Percentiles rank a stretch among this genome's conserved stretches.
Evolutionary conservation across 2,329 filamentous ascomycete species (phyloP).

Genomic region (Alternaria ethzedia): DNA sequence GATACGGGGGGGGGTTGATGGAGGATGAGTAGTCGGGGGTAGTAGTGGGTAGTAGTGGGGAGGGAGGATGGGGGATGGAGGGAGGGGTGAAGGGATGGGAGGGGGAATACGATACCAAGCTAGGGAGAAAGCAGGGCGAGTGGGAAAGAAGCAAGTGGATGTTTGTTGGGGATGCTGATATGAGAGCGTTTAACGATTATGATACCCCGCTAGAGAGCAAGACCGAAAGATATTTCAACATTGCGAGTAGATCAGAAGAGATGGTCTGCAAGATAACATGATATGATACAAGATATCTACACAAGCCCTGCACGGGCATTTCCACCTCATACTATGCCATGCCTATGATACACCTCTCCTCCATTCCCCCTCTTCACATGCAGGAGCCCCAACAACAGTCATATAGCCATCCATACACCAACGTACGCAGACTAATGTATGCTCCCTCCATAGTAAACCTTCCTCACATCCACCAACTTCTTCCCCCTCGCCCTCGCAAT

Average conservation of each 20-base stretch:
- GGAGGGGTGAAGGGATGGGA: no score
- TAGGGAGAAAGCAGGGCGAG: no score
- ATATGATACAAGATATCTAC: slow-evolving; percentile 5
- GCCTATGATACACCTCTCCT: slow-evolving; percentile 17
- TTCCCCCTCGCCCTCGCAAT: slow-evolving; percentile 87
- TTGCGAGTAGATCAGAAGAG: neutral
- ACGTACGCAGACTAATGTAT: slow-evolving; percentile 28
- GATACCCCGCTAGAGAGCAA: slow-evolving; percentile 2
- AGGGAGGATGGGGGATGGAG: no score
- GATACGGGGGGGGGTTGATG: neutral
- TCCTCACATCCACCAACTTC: slow-evolving; percentile 94
- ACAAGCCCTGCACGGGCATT: neutral
- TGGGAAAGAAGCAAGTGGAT: no score
- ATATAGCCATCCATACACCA: no score
- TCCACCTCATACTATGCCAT: neutral
- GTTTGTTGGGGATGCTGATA: no score
- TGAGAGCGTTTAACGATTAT: neutral
- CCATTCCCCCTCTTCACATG: neutral
- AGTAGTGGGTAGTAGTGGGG: no score
- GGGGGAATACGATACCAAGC: no score
- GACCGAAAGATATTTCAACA: neutral
- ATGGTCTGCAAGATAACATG: neutral
- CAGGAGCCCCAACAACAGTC: no score
- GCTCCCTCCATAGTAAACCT: slow-evolving; percentile 91
- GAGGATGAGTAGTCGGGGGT: neutral